Evolutionary conservation across 495 filamentous ascomycete species (phyloP).

Genomic region (Achaetomiella virescens): DNA sequence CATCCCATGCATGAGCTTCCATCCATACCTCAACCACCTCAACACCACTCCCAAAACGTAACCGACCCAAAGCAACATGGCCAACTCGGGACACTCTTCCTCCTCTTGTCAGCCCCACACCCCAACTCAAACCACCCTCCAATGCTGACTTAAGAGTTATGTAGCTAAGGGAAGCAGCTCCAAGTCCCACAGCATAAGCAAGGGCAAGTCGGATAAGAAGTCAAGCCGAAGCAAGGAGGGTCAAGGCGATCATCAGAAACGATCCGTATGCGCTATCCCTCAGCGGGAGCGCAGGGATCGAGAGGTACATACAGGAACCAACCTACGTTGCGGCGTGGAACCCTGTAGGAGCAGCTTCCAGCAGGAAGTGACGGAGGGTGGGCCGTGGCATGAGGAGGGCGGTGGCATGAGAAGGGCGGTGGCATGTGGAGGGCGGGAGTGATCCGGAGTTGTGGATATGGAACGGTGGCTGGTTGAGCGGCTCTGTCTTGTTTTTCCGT

Average conservation of each 20-base stretch:
- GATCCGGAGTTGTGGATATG: not conserved
- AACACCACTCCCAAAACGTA: not conserved
- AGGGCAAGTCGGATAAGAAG: not conserved
- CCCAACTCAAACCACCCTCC: not conserved
- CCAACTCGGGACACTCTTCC: not conserved
- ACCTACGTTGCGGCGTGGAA: not conserved
- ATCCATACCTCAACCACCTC: not conserved
- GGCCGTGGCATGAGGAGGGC: no score
- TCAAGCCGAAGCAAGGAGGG: not conserved
- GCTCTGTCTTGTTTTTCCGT: not conserved
- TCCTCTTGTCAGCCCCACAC: not conserved
- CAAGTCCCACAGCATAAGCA: conserved; percentile 4
- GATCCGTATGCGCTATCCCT: not conserved
- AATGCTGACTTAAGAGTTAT: not conserved
- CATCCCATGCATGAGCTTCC: not conserved
- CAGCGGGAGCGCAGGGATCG: conserved; percentile 1
- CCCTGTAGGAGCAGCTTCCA: not conserved
- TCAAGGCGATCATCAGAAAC: not conserved
- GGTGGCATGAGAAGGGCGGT: not conserved
- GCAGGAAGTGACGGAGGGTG: not conserved
- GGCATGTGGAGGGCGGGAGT: not conserved
- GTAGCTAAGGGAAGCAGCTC: conserved; percentile 3
- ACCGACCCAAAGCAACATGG: not conserved
- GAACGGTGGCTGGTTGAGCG: not conserved
- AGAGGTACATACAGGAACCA: conserved; percentile 1